Conservation (phyloP, 345 rosid species). For the Citrus sinensis region DVS_A1.0 CM039168.1:27258501-27259000, state of each 20-base stretch:
- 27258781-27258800: not conserved
- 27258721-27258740: not conserved
- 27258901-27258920: not conserved
- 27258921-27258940: not conserved
- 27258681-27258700: slow-evolving; percentile 9
- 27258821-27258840: not conserved
- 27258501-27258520: not conserved
- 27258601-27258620: not conserved
- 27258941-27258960: not conserved
- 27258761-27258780: not conserved
- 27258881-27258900: not conserved
- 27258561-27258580: not conserved
- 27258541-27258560: not conserved
- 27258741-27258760: not conserved
- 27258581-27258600: slow-evolving; percentile 1
- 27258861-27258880: not conserved
- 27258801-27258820: not conserved
- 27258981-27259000: too few species aligned
- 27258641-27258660: slow-evolving; percentile 15
- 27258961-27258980: not conserved
- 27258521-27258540: not conserved
- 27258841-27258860: not conserved
- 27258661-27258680: not conserved
- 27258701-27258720: not conserved
- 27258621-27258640: slow-evolving; percentile 12